Base-by-base conservation (phyloP, 78 protist species). In the Dictyostelium firmibasis region DNA sequence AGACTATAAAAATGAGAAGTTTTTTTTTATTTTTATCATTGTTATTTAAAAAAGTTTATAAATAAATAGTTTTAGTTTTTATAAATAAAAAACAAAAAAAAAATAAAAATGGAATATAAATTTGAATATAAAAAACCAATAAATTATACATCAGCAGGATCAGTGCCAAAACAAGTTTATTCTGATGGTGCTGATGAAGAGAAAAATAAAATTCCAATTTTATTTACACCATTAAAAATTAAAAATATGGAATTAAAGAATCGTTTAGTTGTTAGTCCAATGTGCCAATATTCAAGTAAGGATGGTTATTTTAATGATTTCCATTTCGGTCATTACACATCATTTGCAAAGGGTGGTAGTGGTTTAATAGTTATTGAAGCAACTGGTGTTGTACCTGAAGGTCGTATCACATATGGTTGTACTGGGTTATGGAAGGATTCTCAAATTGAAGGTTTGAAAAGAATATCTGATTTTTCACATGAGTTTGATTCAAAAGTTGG, bases 321-420 rank as follows among this genome's bases (percentile, higher is more conserved):
- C 76, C 92, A 86, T 86, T 57, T 86, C 3, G 75, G 57, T 18
- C 92, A 86, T 76, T 57, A 50, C 5, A 67, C 84, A 20, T 38
- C 84, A 50, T 86, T 76, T 75, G 92, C 84, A 29, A 86, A 76
- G 41, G 92, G 92, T 38, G 92, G 92, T 76, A 75, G 84, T 36
- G 83, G 81, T 35, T 38, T 86, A 72, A 57, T 86, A 6, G 38
- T 86, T 11, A 31, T 86, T 76, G 92, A 86, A 76, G 92, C 92
- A 25, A 50, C 92, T 7, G 92, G 74, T 36, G 92, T 86, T 38
- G 57, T 35, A 43, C 62, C 92, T 0, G 41, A 86, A 35, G 92
- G 92, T n/a, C 23, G 92, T 23, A 86, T 86, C 4, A 47, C 92
- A 31, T 50, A 60, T 50, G 64, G 50, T 47, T 82, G 78, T 36